A percentile compares a stretch with the other conserved stretches of the same genome.
Conservation (phyloP, 2,329 filamentous ascomycete genomes). For the Cercospora zeae-maydis region DNA sequence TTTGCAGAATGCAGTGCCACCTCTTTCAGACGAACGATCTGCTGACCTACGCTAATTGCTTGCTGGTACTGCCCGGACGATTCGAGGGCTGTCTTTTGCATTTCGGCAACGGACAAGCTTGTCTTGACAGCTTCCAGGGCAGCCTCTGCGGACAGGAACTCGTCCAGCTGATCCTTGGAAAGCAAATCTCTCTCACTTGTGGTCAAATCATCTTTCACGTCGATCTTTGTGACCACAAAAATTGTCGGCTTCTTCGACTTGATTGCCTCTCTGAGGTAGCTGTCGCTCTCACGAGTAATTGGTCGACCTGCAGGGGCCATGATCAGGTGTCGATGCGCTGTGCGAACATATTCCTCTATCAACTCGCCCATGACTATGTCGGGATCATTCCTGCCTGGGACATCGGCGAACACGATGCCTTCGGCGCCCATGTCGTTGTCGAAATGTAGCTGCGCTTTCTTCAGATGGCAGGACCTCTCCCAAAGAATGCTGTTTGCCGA, state of each 20-base stretch:
- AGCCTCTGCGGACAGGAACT: background rate
- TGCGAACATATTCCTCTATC: background rate
- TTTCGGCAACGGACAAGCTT: background rate
- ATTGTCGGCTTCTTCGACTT: background rate
- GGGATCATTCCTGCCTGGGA: conserved; percentile 17
- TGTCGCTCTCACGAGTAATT: background rate
- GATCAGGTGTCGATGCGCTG: background rate
- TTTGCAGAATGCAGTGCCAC: background rate
- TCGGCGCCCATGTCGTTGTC: conserved; percentile 18
- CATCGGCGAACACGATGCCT: conserved; percentile 23
- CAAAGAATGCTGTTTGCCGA: conserved; percentile 12
- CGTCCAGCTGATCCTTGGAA: background rate
- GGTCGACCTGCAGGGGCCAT: conserved; percentile 1
- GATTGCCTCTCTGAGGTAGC: background rate
- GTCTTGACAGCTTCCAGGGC: background rate
- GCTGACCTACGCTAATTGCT: background rate
- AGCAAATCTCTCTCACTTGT: background rate
- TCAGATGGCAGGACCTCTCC: background rate
- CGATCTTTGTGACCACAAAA: conserved; percentile 2
- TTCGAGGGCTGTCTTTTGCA: background rate
- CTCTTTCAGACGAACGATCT: background rate
- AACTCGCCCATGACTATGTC: background rate
- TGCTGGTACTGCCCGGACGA: background rate
- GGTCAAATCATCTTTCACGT: background rate
- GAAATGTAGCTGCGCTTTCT: conserved; percentile 11